Evolutionary conservation across 352 stramenopile genomes (phyloP).

Genomic region (Paralagenidium karlingii): DNA sequence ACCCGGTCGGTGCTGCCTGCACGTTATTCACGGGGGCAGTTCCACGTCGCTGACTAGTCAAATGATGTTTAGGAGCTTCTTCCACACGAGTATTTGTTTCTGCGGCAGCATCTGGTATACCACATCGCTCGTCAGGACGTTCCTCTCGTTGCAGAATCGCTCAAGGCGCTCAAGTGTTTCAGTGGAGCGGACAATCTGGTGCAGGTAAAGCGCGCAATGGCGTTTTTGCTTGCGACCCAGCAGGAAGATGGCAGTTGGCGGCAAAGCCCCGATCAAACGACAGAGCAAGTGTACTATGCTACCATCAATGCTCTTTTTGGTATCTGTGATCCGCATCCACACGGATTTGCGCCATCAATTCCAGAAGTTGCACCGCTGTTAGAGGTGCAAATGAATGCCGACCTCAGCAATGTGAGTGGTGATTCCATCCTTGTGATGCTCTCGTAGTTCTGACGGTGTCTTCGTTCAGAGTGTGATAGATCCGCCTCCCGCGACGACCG

Average conservation of each 20-base stretch:
- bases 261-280: constrained; percentile 8
- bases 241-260: constrained; percentile 44
- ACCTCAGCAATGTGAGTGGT: too few species aligned
- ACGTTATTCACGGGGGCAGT: background rate
- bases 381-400: constrained; percentile 50
- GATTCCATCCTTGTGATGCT: too few species aligned
- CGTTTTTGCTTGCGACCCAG: constrained; percentile 51
- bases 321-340: constrained; percentile 21
- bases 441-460: too few species aligned
- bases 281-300: constrained; percentile 22
- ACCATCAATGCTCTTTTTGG: constrained; percentile 37
- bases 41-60: background rate
- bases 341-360: constrained; percentile 56
- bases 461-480: too few species aligned
- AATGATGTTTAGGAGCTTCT: constrained; percentile 47
- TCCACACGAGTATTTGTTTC: constrained; percentile 85
- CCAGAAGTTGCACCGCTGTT: constrained; percentile 31
- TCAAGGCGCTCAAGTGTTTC: constrained; percentile 67
- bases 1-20: constrained; percentile 19
- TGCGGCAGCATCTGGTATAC: constrained; percentile 70
- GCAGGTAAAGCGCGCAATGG: constrained; percentile 46
- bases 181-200: constrained; percentile 55
- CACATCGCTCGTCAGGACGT: constrained; percentile 68
- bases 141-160: constrained; percentile 47
- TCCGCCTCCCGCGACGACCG: too few species aligned